These are phyloP conservation scores for Gnetum montanum DNA, from an alignment of 75 land plant species.

Conservation along the genomic window DNA sequence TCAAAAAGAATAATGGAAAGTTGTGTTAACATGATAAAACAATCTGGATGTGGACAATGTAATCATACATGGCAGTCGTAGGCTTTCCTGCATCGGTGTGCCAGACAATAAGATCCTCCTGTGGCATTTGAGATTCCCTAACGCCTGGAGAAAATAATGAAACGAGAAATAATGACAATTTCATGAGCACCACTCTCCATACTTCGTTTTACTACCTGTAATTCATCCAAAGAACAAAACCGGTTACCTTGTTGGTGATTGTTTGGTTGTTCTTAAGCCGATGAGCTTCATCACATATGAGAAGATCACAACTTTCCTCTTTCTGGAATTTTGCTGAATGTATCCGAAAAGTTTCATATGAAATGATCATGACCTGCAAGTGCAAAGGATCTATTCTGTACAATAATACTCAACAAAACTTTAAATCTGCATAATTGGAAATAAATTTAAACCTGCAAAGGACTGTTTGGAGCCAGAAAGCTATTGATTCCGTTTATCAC, in stretches of 20 bases:
- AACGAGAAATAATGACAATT: too few species aligned
- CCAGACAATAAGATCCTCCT: slow-evolving; percentile 85
- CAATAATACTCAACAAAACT: background rate
- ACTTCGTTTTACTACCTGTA: too few species aligned
- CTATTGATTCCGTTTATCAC: slow-evolving; percentile 72
- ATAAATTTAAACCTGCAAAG: slow-evolving; percentile 43
- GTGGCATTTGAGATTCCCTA: slow-evolving; percentile 76
- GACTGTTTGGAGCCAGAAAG: slow-evolving; percentile 48
- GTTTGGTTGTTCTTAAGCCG: slow-evolving; percentile 96
- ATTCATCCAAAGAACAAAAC: too few species aligned
- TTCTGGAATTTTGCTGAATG: slow-evolving; percentile 77
- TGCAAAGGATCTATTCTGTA: too few species aligned
- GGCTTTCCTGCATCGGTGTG: slow-evolving; percentile 96
- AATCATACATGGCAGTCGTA: background rate
- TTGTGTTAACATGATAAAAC: background rate
- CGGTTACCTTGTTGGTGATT: slow-evolving; percentile 80
- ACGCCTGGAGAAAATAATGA: too few species aligned
- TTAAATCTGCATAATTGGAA: background rate
- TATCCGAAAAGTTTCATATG: slow-evolving; percentile 94
- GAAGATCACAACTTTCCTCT: slow-evolving; percentile 79
- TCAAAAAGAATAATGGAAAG: background rate
- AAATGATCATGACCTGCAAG: slow-evolving; percentile 73
- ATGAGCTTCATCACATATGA: slow-evolving; percentile 98
- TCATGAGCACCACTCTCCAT: slow-evolving; percentile 1
- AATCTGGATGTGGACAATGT: too few species aligned